Evolutionary conservation across 257 asterid genomes (phyloP).

Genomic region (Paraleonurus japonicus): DNA sequence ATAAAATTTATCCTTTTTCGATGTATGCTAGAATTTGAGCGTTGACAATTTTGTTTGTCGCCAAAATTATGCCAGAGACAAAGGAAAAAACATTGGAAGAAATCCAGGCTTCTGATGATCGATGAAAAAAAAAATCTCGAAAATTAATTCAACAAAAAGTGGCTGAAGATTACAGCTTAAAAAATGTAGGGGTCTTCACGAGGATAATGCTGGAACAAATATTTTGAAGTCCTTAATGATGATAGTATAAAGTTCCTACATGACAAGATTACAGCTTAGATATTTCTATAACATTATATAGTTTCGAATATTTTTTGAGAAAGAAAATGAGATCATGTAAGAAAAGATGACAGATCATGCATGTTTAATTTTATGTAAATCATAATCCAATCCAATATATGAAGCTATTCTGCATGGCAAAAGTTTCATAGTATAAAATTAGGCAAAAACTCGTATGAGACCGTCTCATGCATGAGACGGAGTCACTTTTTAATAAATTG

Average conservation of each 20-base stretch:
- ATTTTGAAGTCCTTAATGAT: neutral
- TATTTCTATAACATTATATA: neutral
- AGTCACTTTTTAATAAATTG: no score
- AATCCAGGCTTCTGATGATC: conserved; percentile 51
- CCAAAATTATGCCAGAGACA: conserved; percentile 75
- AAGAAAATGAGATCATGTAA: neutral
- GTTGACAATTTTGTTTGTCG: conserved; percentile 58
- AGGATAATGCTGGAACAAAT: no score
- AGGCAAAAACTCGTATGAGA: no score
- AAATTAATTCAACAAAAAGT: neutral
- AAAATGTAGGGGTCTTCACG: no score
- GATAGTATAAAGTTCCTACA: neutral
- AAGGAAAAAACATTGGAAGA: conserved; percentile 85
- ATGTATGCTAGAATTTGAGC: conserved; percentile 51
- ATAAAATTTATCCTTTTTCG: no score
- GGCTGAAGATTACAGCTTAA: neutral
- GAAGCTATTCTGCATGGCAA: no score
- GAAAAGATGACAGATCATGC: neutral
- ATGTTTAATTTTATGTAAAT: no score
- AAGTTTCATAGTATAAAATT: no score
- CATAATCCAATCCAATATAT: no score
- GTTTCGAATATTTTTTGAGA: no score
- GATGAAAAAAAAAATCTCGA: neutral
- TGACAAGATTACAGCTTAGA: neutral
- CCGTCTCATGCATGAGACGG: no score